These are phyloP conservation scores for Peziza echinospora DNA, from an alignment of 495 filamentous ascomycete species.

Conservation along the genomic window DNA sequence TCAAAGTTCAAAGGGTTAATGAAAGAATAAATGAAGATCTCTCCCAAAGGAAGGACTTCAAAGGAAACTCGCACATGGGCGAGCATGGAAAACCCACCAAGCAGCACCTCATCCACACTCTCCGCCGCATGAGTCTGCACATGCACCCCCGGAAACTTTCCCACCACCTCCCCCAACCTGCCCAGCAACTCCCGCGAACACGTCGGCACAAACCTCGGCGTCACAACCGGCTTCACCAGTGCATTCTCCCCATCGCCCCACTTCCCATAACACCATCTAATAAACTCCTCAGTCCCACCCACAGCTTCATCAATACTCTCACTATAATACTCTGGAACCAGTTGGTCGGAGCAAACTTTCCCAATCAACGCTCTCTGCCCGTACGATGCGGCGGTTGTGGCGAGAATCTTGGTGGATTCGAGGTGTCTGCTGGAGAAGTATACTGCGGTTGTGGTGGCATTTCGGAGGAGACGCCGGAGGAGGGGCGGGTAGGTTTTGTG, in stretches of 20 bases:
- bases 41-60: too few species aligned
- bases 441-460: constrained; percentile 43
- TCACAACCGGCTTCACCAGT: constrained; percentile 36
- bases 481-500: constrained; percentile 29
- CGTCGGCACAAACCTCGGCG: constrained; percentile 37
- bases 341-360: constrained; percentile 43
- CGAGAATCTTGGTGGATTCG: constrained; percentile 36
- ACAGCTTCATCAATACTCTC: constrained; percentile 32
- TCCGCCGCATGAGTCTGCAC: constrained; percentile 16
- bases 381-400: constrained; percentile 31
- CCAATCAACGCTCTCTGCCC: constrained; percentile 45
- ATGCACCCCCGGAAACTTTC: constrained; percentile 3
- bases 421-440: constrained; percentile 43
- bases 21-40: too few species aligned
- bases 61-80: too few species aligned
- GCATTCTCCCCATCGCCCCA: neutral
- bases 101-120: constrained; percentile 9
- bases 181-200: constrained; percentile 32
- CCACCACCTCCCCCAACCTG: constrained; percentile 31
- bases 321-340: constrained; percentile 36
- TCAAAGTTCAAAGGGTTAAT: too few species aligned
- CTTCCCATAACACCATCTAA: constrained; percentile 14
- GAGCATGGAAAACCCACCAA: constrained; percentile 8
- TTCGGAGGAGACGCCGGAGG: constrained; percentile 34
- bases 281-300: constrained; percentile 29